A percentile compares a stretch with the other conserved stretches of the same genome.
Conservation (phyloP, 1,284 basidiomycete genomes). For the Exobasidium rhododendri region DNA sequence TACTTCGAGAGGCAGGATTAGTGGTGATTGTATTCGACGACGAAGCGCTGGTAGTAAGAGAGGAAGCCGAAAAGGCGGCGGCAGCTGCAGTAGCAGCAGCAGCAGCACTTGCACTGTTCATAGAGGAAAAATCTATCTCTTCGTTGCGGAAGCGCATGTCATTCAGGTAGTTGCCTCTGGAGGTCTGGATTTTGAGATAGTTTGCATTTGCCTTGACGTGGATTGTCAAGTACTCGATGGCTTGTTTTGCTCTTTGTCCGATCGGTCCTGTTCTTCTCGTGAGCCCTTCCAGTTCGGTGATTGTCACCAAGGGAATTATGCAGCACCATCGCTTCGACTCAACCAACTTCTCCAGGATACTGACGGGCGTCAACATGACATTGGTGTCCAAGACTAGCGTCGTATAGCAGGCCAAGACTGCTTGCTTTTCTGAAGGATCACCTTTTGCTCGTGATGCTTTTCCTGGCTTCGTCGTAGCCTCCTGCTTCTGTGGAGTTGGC, state of each 20-base stretch:
- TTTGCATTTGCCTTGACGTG: conserved; percentile 70
- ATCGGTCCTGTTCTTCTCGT: conserved; percentile 69
- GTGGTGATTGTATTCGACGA: background rate
- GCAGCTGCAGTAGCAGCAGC: background rate
- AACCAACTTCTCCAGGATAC: conserved; percentile 61
- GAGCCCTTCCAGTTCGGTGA: conserved; percentile 93
- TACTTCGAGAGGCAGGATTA: background rate
- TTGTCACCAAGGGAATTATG: conserved; percentile 72
- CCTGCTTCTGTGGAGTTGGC: conserved; percentile 1
- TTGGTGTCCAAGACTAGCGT: conserved; percentile 91
- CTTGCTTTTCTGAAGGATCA: conserved; percentile 47
- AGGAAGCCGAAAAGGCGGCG: no score
- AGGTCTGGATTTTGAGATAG: conserved; percentile 89
- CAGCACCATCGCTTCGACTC: conserved; percentile 81
- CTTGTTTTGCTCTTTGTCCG: conserved; percentile 63
- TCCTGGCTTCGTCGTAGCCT: background rate
- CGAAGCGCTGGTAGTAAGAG: no score
- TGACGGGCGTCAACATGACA: conserved; percentile 63
- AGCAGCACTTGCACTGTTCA: background rate
- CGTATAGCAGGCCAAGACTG: conserved; percentile 78
- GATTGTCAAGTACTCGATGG: conserved; percentile 71
- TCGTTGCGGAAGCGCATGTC: conserved; percentile 81
- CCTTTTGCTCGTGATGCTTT: conserved; percentile 7
- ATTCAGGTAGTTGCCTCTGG: conserved; percentile 85
- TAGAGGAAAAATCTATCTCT: conserved; percentile 67